phyloP scores from a whole-genome alignment of 1,284 basidiomycete species.

The Takashimella koratensis region DNA sequence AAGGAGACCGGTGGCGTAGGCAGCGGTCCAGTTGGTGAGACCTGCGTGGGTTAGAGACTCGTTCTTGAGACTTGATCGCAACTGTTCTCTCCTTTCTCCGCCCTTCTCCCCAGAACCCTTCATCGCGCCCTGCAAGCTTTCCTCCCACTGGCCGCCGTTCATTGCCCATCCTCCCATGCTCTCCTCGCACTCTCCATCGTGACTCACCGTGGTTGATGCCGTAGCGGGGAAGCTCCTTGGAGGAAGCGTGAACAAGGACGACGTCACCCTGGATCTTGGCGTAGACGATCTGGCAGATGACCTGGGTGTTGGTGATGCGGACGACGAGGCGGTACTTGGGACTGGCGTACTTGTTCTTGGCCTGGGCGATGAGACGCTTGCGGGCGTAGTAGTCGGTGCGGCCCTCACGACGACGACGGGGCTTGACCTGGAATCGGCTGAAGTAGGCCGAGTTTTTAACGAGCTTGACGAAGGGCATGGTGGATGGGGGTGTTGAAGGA shows the following conservation, averaged over 20 bases:
- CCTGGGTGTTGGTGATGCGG: constrained; percentile 91
- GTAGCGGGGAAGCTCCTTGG: constrained; percentile 89
- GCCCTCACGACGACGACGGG: constrained; percentile 91
- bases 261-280: constrained; percentile 97
- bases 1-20: constrained; percentile 97
- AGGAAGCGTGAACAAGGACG: constrained; percentile 80
- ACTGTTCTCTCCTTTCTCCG: too few relatives aligned
- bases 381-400: constrained; percentile 99
- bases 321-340: constrained; percentile 98
- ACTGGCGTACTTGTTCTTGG: constrained; percentile 99
- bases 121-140: too few relatives aligned
- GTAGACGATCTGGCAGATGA: constrained; percentile 91
- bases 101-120: too few relatives aligned
- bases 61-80: too few relatives aligned
- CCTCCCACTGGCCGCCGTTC: too few relatives aligned
- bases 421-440: constrained; percentile 96
- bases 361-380: constrained; percentile 92
- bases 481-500: background rate
- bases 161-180: too few relatives aligned
- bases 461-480: constrained; percentile 51
- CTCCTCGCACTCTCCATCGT: too few relatives aligned
- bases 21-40: constrained; percentile 97
- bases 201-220: constrained; percentile 80
- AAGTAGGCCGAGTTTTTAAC: constrained; percentile 76
- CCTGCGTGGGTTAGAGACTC: too few relatives aligned